Evolutionary conservation across 2,329 filamentous ascomycete species (phyloP), one percentile per base, ranked within the genome.

Genomic region (Apiospora marii): DNA sequence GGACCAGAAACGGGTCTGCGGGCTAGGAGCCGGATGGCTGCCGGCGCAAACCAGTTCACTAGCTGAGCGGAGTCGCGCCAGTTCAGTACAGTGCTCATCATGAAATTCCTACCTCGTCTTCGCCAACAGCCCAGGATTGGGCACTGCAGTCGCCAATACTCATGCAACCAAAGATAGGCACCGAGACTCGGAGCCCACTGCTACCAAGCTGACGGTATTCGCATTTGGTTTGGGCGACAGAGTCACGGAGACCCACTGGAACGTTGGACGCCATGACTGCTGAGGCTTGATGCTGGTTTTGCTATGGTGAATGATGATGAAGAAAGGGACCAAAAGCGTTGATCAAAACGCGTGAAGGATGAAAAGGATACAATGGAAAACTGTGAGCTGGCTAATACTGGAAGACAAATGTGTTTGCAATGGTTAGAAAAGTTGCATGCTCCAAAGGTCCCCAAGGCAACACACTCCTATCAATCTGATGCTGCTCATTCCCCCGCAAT

Each of bases 121-220:
- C 90, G 49, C 88, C 84, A 68, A 91, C 76, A n/a, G 87, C 86
- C 89, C 89, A 92, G 5, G 82, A 78, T 71, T 87, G 83, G 78
- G 86, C 87, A 53, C 85, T 80, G 0, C 83, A 79, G 73, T 86
- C 83, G 30, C 91, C 91, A 73, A 91, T 89, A 77, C 85, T 87
- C 91, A 92, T 92, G 73, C 87, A 86, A 0, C 91, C 91, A 51
- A 93, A 83, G 72, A 93, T 90, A 53, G 91, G 88, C 69, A 88
- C 86, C 0, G 90, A 92, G 61, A 92, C 84, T 70, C 87, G 87
- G 19, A 93, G 87, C 44, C 91, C 91, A 69, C 86, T 89, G 73
- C 86, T 88, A 46, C 91, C 91, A 13, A 93, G 84, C 71, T 85
- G 83, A 76, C 85, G 83, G 77, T 87, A 88, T 71, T 87, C 84